Conservation (phyloP, 2,329 filamentous ascomycete species). For the Cucurbitaria berberidis region DNA sequence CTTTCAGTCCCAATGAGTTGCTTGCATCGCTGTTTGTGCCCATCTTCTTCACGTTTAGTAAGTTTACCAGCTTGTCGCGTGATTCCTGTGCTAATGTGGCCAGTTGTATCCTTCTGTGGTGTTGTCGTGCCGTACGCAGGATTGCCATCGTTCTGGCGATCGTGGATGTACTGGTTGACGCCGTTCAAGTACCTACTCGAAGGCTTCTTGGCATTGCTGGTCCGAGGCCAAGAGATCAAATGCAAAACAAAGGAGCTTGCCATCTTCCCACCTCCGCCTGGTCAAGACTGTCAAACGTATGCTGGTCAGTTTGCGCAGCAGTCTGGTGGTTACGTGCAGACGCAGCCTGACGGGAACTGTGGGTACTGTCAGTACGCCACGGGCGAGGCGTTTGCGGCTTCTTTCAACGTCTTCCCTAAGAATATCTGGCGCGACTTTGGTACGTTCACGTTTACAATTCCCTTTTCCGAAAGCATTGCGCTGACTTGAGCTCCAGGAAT, state of each 20-base stretch:
- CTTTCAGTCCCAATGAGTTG: slow-evolving; percentile 70
- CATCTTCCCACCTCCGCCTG: slow-evolving; percentile 64
- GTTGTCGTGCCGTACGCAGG: slow-evolving; percentile 71
- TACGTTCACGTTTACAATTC: slow-evolving; percentile 52
- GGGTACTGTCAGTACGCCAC: slow-evolving; percentile 68
- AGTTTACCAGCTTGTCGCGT: neutral
- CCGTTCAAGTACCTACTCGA: slow-evolving; percentile 73
- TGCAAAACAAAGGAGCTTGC: slow-evolving; percentile 66
- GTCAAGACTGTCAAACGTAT: slow-evolving; percentile 67
- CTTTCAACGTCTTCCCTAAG: slow-evolving; percentile 66
- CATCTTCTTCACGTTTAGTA: slow-evolving; percentile 68
- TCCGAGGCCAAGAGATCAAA: slow-evolving; percentile 61
- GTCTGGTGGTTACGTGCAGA: slow-evolving; percentile 66
- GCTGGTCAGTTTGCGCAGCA: slow-evolving; percentile 59
- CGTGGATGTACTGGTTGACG: slow-evolving; percentile 59
- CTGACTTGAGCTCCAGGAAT: slow-evolving; percentile 24
- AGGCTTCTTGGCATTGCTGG: slow-evolving; percentile 63
- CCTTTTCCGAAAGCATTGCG: neutral
- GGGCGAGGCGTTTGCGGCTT: slow-evolving; percentile 63
- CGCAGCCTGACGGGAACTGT: slow-evolving; percentile 63
- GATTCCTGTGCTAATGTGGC: slow-evolving; percentile 3
- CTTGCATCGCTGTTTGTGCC: slow-evolving; percentile 71
- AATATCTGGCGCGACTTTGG: slow-evolving; percentile 72
- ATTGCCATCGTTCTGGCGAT: slow-evolving; percentile 70
- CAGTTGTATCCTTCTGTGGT: slow-evolving; percentile 73